Conservation (phyloP, 139 green algal genomes). For the Tetradesmus obliquus region DNA sequence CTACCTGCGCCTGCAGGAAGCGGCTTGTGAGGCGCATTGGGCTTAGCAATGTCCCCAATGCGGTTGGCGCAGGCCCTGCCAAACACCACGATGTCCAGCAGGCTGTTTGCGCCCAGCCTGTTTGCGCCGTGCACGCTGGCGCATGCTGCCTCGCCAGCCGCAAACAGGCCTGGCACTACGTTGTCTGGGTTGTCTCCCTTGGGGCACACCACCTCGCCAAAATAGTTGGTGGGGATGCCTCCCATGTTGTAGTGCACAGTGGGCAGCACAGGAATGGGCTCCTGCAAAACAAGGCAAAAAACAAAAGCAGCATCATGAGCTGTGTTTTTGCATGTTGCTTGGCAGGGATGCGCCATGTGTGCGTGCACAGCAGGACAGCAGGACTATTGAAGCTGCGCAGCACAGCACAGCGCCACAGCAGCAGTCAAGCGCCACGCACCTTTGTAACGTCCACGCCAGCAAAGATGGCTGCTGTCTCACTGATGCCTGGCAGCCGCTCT, state of each 20-base stretch:
- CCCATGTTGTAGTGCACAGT: constrained; percentile 99
- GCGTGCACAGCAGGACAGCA: too few relatives aligned
- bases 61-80: constrained; percentile 93
- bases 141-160: constrained; percentile 93
- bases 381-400: too few relatives aligned
- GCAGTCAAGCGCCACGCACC: too few relatives aligned
- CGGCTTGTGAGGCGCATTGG: constrained; percentile 80
- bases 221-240: constrained; percentile 97
- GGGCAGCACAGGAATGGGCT: constrained; percentile 97
- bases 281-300: constrained; percentile 57
- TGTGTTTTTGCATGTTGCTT: background rate
- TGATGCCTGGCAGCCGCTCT: constrained; percentile 97
- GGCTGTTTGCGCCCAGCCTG: constrained; percentile 97
- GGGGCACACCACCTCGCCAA: constrained; percentile 83
- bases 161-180: constrained; percentile 95
- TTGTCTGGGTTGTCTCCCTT: constrained; percentile 78
- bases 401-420: background rate
- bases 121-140: constrained; percentile 98
- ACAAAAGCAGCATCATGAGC: constrained; percentile 49
- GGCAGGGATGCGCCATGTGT: too few relatives aligned
- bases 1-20: constrained; percentile 71
- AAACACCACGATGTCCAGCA: constrained; percentile 99
- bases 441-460: constrained; percentile 97
- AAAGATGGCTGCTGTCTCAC: constrained; percentile 99
- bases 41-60: constrained; percentile 86